A percentile compares a stretch with the other conserved stretches of the same genome.
Evolutionary conservation across 768 basidiomycete species (phyloP).

Genomic region (Termitomyces sp.): DNA sequence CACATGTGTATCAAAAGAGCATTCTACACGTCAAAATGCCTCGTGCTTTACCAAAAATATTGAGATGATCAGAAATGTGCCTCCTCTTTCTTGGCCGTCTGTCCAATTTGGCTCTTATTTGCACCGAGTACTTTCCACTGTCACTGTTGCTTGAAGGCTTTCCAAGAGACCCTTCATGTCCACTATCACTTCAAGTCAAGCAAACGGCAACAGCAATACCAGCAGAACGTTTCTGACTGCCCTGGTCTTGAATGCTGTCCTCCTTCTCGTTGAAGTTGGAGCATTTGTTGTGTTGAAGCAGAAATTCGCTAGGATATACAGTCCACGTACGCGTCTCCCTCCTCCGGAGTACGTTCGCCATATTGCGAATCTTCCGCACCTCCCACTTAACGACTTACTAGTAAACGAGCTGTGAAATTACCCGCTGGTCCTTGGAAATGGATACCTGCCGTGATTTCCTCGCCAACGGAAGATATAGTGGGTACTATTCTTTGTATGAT

Average conservation of each 20-base stretch:
- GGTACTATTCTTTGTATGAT: neutral
- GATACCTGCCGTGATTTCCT: neutral
- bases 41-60: neutral
- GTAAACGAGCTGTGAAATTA: neutral
- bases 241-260: conserved; percentile 50
- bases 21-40: neutral
- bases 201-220: conserved; percentile 28
- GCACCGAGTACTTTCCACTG: neutral
- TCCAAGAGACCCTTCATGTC: conserved; percentile 15
- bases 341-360: conserved; percentile 41
- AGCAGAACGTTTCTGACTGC: conserved; percentile 58
- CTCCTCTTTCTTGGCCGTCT: neutral
- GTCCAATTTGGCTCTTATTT: neutral
- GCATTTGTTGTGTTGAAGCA: conserved; percentile 57
- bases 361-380: neutral
- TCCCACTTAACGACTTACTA: neutral
- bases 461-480: neutral
- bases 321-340: conserved; percentile 59
- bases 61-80: too few species aligned
- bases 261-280: conserved; percentile 43
- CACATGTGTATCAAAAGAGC: neutral
- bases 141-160: neutral
- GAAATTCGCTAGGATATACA: conserved; percentile 56
- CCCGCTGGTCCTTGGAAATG: conserved; percentile 1
- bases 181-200: conserved; percentile 24